Evolutionary conservation across 768 basidiomycete genomes (phyloP).

Genomic region (Hypholoma sublateritium): DNA sequence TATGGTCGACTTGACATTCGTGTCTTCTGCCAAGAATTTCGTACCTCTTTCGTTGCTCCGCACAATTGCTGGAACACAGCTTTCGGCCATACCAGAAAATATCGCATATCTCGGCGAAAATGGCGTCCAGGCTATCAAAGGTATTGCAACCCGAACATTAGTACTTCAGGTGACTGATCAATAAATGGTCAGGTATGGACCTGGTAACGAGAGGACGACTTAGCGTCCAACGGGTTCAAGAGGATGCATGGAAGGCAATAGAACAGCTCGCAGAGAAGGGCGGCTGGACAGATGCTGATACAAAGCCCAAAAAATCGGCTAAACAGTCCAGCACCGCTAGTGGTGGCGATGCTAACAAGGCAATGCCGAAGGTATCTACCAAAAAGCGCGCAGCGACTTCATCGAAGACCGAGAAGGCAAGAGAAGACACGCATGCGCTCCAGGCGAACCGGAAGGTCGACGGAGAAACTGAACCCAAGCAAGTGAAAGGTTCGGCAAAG

Average conservation of each 20-base stretch:
- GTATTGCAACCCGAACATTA: conserved; percentile 30
- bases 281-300: conserved; percentile 67
- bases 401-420: conserved; percentile 10
- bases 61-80: conserved; percentile 47
- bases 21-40: conserved; percentile 64
- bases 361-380: neutral
- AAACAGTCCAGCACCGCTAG: neutral
- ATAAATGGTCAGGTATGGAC: conserved; percentile 57
- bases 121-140: conserved; percentile 63
- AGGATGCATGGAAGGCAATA: conserved; percentile 65
- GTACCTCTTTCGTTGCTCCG: conserved; percentile 78
- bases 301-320: conserved; percentile 33
- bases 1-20: conserved; percentile 85
- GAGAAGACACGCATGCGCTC: conserved; percentile 9
- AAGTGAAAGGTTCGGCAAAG: neutral
- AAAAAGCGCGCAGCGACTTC: conserved; percentile 6
- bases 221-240: conserved; percentile 81
- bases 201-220: conserved; percentile 79
- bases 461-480: neutral
- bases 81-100: conserved; percentile 43
- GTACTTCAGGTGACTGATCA: neutral
- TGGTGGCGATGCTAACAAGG: conserved; percentile 12
- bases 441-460: conserved; percentile 7
- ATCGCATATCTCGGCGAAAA: conserved; percentile 67
- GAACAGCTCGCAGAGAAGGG: conserved; percentile 63